phyloP scores from a whole-genome alignment of 2,329 filamentous ascomycete genomes.

The Xylariaceae sp. region DNA sequence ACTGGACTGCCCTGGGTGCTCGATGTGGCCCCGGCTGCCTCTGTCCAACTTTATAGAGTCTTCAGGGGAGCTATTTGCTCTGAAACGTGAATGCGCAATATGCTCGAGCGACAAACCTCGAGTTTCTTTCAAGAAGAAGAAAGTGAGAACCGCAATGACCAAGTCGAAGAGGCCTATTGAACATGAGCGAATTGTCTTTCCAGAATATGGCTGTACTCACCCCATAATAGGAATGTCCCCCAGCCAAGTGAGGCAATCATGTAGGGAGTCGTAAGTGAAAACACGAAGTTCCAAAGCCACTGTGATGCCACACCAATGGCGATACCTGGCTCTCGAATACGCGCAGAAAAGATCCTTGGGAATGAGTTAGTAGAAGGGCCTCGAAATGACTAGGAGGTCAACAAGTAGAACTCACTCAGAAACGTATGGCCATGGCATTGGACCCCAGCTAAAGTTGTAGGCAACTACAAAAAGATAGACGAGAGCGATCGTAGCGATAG shows the following conservation, averaged over 20 bases:
- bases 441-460: constrained; percentile 58
- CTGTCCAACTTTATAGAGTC: constrained; percentile 19
- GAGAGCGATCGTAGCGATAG: constrained; percentile 57
- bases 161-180: constrained; percentile 45
- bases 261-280: constrained; percentile 54
- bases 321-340: constrained; percentile 55
- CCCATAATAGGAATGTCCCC: constrained; percentile 55
- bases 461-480: constrained; percentile 61
- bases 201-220: constrained; percentile 21
- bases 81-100: constrained; percentile 43
- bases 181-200: neutral
- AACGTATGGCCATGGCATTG: constrained; percentile 57
- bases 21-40: constrained; percentile 6
- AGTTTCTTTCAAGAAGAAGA: constrained; percentile 68
- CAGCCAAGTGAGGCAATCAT: constrained; percentile 55
- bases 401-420: constrained; percentile 43
- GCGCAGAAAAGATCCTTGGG: constrained; percentile 52
- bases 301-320: constrained; percentile 53
- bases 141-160: constrained; percentile 50
- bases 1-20: neutral
- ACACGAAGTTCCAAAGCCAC: constrained; percentile 58
- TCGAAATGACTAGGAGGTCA: neutral
- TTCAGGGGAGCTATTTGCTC: constrained; percentile 21
- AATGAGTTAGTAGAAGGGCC: constrained; percentile 15
- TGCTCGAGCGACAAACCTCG: constrained; percentile 72